Evolutionary conservation across 257 asterid species (phyloP).

Genomic region (Cordia subcordata): DNA sequence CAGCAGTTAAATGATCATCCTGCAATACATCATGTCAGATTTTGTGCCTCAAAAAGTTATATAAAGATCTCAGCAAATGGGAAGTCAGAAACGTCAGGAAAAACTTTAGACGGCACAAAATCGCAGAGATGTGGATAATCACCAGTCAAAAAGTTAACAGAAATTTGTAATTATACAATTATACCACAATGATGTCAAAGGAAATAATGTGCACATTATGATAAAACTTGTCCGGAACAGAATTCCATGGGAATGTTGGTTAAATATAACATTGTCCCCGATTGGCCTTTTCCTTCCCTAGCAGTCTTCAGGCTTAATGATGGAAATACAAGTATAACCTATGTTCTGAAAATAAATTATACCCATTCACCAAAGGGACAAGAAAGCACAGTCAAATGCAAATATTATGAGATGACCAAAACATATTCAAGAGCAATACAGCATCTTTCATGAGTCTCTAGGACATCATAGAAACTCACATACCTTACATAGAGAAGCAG

Average conservation of each 20-base stretch:
- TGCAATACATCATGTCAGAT: conserved; percentile 34
- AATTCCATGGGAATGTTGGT: too few species aligned
- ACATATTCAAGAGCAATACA: background rate
- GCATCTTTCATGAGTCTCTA: background rate
- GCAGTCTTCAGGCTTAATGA: too few species aligned
- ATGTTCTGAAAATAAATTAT: too few species aligned
- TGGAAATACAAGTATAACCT: too few species aligned
- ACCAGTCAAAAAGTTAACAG: background rate
- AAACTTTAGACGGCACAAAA: background rate
- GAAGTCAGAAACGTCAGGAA: conserved; percentile 1
- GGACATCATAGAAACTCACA: conserved; percentile 7
- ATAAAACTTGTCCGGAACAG: too few species aligned
- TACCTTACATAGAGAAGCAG: conserved; percentile 95
- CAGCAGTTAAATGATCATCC: conserved; percentile 76
- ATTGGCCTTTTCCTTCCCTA: too few species aligned
- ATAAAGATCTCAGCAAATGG: conserved; percentile 5
- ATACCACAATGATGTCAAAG: background rate
- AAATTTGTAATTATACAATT: background rate
- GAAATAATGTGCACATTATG: too few species aligned
- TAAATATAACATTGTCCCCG: too few species aligned
- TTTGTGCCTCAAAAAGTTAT: conserved; percentile 14
- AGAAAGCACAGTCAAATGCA: background rate
- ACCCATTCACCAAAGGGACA: too few species aligned
- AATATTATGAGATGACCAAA: conserved; percentile 6
- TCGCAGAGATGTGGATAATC: background rate